Conservation (phyloP, 1,139 yeast genomes). For the Yamadazyma taylorii region DNA sequence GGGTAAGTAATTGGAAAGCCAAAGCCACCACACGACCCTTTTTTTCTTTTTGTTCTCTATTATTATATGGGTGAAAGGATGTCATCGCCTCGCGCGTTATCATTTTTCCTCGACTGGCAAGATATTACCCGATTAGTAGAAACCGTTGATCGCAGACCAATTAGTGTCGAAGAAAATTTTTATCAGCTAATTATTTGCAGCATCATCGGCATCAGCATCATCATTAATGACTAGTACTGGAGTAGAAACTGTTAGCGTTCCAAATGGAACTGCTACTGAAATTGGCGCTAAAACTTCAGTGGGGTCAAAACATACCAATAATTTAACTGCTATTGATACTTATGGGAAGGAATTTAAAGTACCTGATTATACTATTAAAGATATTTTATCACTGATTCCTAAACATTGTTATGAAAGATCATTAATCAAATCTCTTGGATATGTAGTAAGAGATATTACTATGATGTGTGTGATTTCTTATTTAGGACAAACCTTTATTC, state of each 20-base stretch:
- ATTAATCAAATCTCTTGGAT: constrained; percentile 53
- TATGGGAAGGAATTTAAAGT: constrained; percentile 66
- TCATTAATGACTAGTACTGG: constrained; percentile 8
- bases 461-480: constrained; percentile 52
- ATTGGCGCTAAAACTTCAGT: neutral
- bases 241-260: neutral
- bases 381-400: constrained; percentile 71
- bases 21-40: too few relatives aligned
- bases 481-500: constrained; percentile 53
- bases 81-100: neutral
- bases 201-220: too few relatives aligned
- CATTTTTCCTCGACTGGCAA: neutral
- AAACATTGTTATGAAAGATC: constrained; percentile 73
- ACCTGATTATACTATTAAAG: constrained; percentile 75
- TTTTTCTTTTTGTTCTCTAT: too few relatives aligned
- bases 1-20: too few relatives aligned
- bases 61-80: too few relatives aligned
- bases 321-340: constrained; percentile 53
- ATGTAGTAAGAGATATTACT: constrained; percentile 64
- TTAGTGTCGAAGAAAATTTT: neutral
- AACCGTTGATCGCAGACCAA: constrained; percentile 6
- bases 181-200: neutral
- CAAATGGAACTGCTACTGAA: neutral
- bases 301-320: constrained; percentile 14
- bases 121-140: neutral